Evolutionary conservation across 2,329 filamentous ascomycete genomes (phyloP), one percentile per base, ranked within the genome.

Genomic region (Diaporthe citrichinensis): DNA sequence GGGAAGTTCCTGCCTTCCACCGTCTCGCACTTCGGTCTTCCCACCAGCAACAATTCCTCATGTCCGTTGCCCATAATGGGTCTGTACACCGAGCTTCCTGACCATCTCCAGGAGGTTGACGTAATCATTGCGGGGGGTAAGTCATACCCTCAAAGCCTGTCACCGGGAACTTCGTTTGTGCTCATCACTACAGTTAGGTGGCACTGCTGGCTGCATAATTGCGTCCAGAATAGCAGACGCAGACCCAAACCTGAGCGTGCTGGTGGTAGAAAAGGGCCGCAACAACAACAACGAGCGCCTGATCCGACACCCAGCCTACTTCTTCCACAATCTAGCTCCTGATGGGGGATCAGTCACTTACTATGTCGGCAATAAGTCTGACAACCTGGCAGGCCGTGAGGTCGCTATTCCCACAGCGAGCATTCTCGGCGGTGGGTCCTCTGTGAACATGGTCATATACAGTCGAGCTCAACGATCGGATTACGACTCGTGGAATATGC

Each of bases 231-330:
- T 90, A 9, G 86, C 88, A 9, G 86, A 87, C 74, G 87, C 88
- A 0, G 86, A 89, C 74, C 87, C 86, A 1, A 82, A 83, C 36
- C 81, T 90, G 3, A 86, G 85, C 23, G 86, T 90, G 59, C 81
- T 91, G 15, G 82, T 91, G 14, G 86, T 91, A 62, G 90, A 91
- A 78, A 83, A 85, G 36, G 90, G 90, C 1, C 84, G 83, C n/a
- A 88, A 90, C 80, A 90, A 87, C 77, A 83, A 88, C 77, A 83
- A 87, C 71, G 49, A 53, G n/a, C 86, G 87, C 0, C 84, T 84
- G 10, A 83, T 91, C 20, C 82, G 86, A 14, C 84, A 88, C 68
- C 89, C 90, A 1, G 88, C 85, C 0, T 81, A 90, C 17, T 91
- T 85, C 77, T 81, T 89, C 46, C 81, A 82, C 44, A 87, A 89